A percentile compares a stretch with the other conserved stretches of the same genome.
Evolutionary conservation across 1,284 basidiomycete genomes (phyloP).

Genomic region (Phellinidium pouzarii): DNA sequence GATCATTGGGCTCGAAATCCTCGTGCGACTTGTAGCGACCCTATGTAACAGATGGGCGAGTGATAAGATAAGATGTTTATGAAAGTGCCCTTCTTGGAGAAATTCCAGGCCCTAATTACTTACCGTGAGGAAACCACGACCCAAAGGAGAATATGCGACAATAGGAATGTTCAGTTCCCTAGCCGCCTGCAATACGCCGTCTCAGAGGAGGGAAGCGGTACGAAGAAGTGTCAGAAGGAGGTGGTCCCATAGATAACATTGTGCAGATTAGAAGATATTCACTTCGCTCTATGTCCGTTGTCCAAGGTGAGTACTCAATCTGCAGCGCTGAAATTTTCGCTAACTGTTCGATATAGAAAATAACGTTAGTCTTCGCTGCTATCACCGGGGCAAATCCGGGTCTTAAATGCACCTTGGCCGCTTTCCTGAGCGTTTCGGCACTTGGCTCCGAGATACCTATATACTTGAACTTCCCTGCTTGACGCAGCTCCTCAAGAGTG

Average conservation of each 20-base stretch:
- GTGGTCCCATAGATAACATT: neutral
- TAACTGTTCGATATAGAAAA: slow-evolving; percentile 11
- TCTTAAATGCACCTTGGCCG: slow-evolving; percentile 17
- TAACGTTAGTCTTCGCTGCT: neutral
- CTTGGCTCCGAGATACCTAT: slow-evolving; percentile 34
- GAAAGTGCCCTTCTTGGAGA: no score
- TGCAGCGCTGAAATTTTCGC: slow-evolving; percentile 32
- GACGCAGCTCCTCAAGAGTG: slow-evolving; percentile 18
- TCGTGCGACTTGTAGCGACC: slow-evolving; percentile 26
- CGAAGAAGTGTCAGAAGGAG: neutral
- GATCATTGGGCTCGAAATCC: slow-evolving; percentile 34
- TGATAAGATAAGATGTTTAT: slow-evolving; percentile 24
- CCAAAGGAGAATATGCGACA: slow-evolving; percentile 21
- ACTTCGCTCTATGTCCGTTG: slow-evolving; percentile 20
- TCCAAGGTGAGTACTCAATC: slow-evolving; percentile 22
- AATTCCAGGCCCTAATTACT: neutral
- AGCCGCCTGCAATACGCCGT: slow-evolving; percentile 18
- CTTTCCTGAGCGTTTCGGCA: slow-evolving; percentile 25
- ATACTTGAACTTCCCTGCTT: slow-evolving; percentile 32
- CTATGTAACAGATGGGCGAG: no score
- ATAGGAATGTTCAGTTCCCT: slow-evolving; percentile 23
- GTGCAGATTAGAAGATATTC: neutral
- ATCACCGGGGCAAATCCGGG: neutral
- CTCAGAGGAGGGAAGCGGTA: neutral
- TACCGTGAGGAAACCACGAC: slow-evolving; percentile 20